Conservation (phyloP, 2,329 filamentous ascomycete genomes). For the Phialocephala sp. region DNA sequence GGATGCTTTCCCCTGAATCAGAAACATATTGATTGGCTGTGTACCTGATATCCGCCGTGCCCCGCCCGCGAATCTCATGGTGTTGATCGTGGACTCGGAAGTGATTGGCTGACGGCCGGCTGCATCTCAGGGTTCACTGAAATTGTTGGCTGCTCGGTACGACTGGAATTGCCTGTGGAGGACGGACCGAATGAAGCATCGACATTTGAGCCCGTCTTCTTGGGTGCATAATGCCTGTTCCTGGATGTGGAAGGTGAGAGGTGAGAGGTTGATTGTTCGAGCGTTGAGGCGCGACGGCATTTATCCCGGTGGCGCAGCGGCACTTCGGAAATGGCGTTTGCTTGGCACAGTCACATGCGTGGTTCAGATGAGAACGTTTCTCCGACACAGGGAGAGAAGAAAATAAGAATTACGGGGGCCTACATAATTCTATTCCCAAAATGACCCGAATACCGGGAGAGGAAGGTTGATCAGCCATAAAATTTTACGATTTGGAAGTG, state of each 20-base stretch:
- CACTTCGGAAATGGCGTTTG: background rate
- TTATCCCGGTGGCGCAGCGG: background rate
- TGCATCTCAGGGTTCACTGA: slow-evolving; percentile 5
- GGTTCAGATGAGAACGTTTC: no score
- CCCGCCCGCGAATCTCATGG: background rate
- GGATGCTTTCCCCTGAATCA: background rate
- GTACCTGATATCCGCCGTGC: slow-evolving; percentile 4
- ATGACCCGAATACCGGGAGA: no score
- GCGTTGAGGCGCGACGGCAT: background rate
- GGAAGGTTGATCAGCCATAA: no score
- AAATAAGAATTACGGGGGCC: no score
- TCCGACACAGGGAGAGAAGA: no score
- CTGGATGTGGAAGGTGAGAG: background rate
- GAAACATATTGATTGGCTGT: slow-evolving; percentile 5
- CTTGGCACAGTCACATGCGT: background rate
- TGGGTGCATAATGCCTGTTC: slow-evolving; percentile 4
- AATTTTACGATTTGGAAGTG: no score
- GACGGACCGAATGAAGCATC: background rate
- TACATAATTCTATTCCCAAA: no score
- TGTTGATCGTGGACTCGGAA: background rate
- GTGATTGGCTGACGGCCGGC: background rate
- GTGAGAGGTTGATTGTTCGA: background rate
- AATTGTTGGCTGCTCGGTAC: background rate
- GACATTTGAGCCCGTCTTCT: background rate
- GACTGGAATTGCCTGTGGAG: background rate